Evolutionary conservation across 176 grass and related monocot genomes (phyloP), one percentile per base, ranked within the genome.

Genomic region (Aegilops tauschii): DNA sequence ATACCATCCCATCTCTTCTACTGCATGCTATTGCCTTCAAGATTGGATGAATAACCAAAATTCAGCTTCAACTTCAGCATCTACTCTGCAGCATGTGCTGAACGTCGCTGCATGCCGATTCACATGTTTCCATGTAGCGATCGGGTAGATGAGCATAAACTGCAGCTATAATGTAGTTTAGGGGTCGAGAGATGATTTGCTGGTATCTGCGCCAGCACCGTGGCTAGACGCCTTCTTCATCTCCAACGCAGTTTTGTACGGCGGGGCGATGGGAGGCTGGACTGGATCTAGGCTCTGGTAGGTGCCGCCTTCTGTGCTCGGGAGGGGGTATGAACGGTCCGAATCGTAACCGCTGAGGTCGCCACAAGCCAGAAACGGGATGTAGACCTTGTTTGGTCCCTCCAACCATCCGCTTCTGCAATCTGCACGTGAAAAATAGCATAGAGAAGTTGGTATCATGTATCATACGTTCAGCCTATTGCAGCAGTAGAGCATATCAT

Each of bases 261-360:
- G 94, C 1, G 92, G 97, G 11, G 92, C 90, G 32, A 96, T 98
- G 3, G 92, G 94, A 30, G 94, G 97, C 79, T 98, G 97, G 16
- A 94, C 85, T 1, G 97, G 92, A 68, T 94, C 97, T 86, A 98
- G 84, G 81, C 90, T 96, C 86, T 77, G 73, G 73, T 93, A 93
- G 9, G 76, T 85, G 28, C 87, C 87, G 0, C 63, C 84, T 3
- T 86, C 84, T 1, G 64, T 65, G 84, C 70, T 94, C 0, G 93
- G 93, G 27, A 96, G 90, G 5, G 90, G 92, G 76, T 94, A 98
- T 6, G 93, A 98, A 7, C 82, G 90, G 73, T 98, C 96, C 0
- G 93, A 94, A 69, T 98, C 96, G 17, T 96, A 98, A 10, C 94
- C 96, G 32, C 89, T 94, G 21, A 98, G 92, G 64, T 98, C 94